These are phyloP conservation scores for Madurella fahalii DNA, from an alignment of 2,329 filamentous ascomycete species.

Conservation along the genomic window DNA sequence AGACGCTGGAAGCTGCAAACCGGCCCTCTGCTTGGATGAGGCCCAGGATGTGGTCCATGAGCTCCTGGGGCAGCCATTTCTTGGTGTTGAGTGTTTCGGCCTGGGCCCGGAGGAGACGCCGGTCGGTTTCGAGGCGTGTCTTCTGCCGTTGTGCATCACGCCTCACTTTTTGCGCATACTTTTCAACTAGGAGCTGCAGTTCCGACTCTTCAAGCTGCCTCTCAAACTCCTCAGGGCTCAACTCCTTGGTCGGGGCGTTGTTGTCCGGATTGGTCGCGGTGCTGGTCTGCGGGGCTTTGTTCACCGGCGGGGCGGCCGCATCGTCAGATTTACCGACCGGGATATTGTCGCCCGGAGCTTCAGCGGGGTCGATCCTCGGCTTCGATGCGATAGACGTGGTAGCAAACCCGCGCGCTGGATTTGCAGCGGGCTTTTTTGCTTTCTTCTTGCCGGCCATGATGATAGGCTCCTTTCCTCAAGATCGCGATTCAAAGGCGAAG, in stretches of 20 bases:
- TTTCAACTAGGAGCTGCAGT: constrained; percentile 82
- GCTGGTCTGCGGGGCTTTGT: constrained; percentile 22
- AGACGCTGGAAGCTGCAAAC: constrained; percentile 49
- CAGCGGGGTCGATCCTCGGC: constrained; percentile 57
- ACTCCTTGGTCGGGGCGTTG: constrained; percentile 37
- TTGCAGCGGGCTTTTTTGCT: constrained; percentile 85
- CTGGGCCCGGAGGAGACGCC: constrained; percentile 74
- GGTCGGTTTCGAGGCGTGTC: constrained; percentile 76
- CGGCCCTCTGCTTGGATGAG: constrained; percentile 64
- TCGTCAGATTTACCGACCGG: constrained; percentile 21
- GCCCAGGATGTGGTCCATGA: constrained; percentile 73
- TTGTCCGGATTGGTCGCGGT: constrained; percentile 21
- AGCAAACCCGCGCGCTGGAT: constrained; percentile 87
- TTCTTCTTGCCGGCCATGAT: constrained; percentile 73
- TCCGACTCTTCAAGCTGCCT: constrained; percentile 85
- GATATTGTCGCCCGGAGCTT: constrained; percentile 32
- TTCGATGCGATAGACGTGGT: constrained; percentile 91
- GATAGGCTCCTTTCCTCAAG: neutral
- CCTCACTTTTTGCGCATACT: constrained; percentile 71
- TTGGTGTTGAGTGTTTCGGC: constrained; percentile 66
- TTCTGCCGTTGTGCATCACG: constrained; percentile 75
- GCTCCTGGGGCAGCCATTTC: constrained; percentile 76
- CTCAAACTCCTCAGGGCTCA: constrained; percentile 86
- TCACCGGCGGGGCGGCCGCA: constrained; percentile 19
- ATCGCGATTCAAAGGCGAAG: constrained; percentile 1